Evolutionary conservation across 2,329 filamentous ascomycete genomes (phyloP), one percentile per base, ranked within the genome.

Genomic region (Curvularia sp.): DNA sequence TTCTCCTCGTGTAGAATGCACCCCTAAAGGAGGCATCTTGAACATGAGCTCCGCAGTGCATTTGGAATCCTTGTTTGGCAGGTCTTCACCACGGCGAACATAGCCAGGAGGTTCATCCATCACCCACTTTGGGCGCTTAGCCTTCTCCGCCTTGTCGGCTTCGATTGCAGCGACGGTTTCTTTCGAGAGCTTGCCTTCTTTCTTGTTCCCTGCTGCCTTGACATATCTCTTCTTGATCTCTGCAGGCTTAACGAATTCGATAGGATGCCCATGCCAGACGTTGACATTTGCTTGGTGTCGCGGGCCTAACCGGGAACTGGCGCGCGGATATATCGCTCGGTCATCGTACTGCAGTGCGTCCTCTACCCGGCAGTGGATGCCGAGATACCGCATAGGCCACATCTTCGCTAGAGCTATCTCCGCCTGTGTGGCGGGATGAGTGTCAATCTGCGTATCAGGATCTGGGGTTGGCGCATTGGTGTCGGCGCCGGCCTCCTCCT

Each of bases 321-420:
- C 94, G 65, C 95, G 89, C 8, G 95, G 95, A 73, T 98, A 98
- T 65, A 99, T 98, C 2, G 81, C 81, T 64, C 95, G 89, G 76
- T 99, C 95, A 72, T 99, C 95, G 74, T 97, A 96, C 75, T 99
- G 95, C 28, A 99, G 82, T 0, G 92, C 95, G 79, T 99, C 95
- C 77, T 98, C 93, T 1, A 95, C 90, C 66, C 93, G 91, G 78
- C 93, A 97, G 78, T 99, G 95, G 66, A 97, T 93, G 36, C 95
- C 95, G 6, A 99, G 81, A 76, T 99, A 99, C 60, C 95, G 87
- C 81, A 95, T 98, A 2, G 93, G 93, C 95, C 95, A 99, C 71
- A 97, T 86, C 70, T 92, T 95, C 30, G 94, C 93, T 67, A 97
- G 90, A 57, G 95, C 92, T 57, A 94, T 90, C 74, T 98, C 94